Evolutionary conservation across 345 rosid species (phyloP).

Genomic region (Acer yangbiense): DNA sequence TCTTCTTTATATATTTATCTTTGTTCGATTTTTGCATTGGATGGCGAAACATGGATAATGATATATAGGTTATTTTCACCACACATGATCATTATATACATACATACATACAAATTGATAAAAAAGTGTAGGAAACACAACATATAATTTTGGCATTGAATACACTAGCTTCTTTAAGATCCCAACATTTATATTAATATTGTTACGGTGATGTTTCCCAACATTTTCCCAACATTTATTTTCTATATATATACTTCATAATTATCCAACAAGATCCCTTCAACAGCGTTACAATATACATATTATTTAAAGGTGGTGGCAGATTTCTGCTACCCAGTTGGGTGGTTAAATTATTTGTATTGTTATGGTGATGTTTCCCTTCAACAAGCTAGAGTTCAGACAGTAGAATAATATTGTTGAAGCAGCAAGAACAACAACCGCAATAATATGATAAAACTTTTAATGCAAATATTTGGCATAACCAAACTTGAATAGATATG

Average conservation of each 20-base stretch:
- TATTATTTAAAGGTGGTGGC: not conserved
- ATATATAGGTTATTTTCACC: not conserved
- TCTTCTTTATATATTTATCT: not conserved
- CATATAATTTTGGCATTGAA: not conserved
- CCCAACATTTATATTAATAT: not conserved
- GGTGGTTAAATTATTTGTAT: not conserved
- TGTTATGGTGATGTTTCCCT: not conserved
- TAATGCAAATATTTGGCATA: not conserved
- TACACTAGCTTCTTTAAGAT: not conserved
- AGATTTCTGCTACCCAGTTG: constrained; percentile 3
- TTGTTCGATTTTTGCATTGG: not conserved
- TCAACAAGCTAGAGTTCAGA: not conserved
- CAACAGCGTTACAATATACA: not conserved
- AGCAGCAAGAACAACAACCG: not conserved
- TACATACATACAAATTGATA: not conserved
- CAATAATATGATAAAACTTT: no score
- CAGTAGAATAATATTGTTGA: not conserved
- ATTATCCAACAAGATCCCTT: not conserved
- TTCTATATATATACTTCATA: not conserved
- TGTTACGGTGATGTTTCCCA: not conserved
- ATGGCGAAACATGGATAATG: not conserved
- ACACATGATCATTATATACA: not conserved
- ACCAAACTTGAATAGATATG: not conserved
- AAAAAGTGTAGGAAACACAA: no score
- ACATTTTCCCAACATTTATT: not conserved